These are phyloP conservation scores for Pistacia vera DNA, from an alignment of 345 rosid species.

Conservation along the genomic window DNA sequence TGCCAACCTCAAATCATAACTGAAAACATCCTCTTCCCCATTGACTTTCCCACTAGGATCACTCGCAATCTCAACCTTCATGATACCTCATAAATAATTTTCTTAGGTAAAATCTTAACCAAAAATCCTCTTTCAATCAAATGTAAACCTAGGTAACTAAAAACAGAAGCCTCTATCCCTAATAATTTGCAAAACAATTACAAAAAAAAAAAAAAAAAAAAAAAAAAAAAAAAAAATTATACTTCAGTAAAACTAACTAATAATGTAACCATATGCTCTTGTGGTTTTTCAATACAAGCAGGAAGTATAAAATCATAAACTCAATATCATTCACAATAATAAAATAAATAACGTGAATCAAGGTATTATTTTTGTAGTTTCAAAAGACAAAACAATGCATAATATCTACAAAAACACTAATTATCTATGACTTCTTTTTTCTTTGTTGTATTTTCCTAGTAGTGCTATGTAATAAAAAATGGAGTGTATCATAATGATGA, in stretches of 20 bases:
- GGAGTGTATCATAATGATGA: no score
- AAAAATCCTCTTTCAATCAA: neutral
- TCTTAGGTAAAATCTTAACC: neutral
- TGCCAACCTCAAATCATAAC: constrained; percentile 26
- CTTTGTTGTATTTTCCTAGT: neutral
- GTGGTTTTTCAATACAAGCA: neutral
- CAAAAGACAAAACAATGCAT: neutral
- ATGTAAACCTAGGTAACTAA: neutral
- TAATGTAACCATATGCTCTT: neutral
- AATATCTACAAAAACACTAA: neutral
- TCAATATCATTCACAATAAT: neutral
- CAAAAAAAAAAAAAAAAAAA: neutral
- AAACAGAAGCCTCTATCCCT: neutral
- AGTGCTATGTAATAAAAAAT: no score
- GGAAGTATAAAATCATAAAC: neutral
- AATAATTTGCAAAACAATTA: neutral
- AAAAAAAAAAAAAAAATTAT: neutral
- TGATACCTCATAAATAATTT: neutral
- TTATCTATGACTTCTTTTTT: neutral
- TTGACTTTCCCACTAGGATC: neutral
- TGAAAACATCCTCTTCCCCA: neutral
- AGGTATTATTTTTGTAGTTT: neutral
- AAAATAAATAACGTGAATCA: neutral
- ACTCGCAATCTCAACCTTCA: neutral
- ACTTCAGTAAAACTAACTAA: neutral